Percentiles rank a stretch among this genome's conserved stretches.
Evolutionary conservation across 225 moss, liverwort and hornwort genomes (phyloP).

Genomic region (Physcomitrium patens): DNA sequence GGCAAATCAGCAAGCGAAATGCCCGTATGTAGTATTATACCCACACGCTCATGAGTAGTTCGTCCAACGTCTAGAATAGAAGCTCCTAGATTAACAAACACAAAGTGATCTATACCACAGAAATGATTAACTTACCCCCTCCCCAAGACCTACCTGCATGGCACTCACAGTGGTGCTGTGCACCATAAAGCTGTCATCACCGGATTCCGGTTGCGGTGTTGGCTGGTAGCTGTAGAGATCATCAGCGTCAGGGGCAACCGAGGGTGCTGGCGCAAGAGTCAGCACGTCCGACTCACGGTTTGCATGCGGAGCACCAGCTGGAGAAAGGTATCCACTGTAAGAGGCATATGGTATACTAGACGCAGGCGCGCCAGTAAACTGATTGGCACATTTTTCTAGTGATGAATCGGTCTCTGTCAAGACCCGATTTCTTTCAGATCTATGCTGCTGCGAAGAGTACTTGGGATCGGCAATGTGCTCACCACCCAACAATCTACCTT

Average conservation of each 20-base stretch:
- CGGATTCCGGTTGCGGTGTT: slow-evolving; percentile 26
- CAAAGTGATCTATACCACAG: neutral
- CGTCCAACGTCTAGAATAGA: neutral
- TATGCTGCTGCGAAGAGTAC: slow-evolving; percentile 9
- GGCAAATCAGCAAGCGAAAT: neutral
- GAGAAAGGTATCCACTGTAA: slow-evolving; percentile 26
- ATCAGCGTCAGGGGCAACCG: slow-evolving; percentile 33
- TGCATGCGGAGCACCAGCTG: slow-evolving; percentile 36
- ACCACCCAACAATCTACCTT: slow-evolving; percentile 26
- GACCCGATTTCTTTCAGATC: slow-evolving; percentile 16
- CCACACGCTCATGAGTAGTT: neutral
- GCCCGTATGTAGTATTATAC: neutral
- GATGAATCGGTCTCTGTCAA: slow-evolving; percentile 4
- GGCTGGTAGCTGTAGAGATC: slow-evolving; percentile 18
- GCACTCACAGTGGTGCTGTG: slow-evolving; percentile 60
- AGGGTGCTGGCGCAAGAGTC: slow-evolving; percentile 34
- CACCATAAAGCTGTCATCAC: slow-evolving; percentile 36
- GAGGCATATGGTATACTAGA: slow-evolving; percentile 10
- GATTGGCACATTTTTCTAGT: slow-evolving; percentile 16
- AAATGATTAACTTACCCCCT: neutral
- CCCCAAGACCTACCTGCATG: slow-evolving; percentile 47
- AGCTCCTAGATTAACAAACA: neutral
- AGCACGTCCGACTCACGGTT: slow-evolving; percentile 24
- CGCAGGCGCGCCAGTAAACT: slow-evolving; percentile 20
- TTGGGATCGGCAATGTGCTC: slow-evolving; percentile 29